Base-by-base conservation (phyloP, 495 filamentous ascomycete genomes). In the Haplographium delicatum region DNA sequence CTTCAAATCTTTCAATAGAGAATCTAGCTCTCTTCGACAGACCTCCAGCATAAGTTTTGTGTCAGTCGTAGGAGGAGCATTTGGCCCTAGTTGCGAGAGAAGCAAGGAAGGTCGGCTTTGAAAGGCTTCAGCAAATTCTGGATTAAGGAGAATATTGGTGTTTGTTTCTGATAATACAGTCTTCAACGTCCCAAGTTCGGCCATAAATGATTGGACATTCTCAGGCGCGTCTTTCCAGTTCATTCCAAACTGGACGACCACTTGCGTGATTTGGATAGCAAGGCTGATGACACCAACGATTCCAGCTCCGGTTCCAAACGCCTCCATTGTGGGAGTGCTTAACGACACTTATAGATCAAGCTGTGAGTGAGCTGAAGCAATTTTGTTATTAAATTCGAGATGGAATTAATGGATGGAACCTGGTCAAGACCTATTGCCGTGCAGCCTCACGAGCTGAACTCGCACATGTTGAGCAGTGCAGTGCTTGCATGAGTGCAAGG, bases 191-290 rank as follows among this genome's bases (percentile, higher is more conserved):
- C 44, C 47, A 13, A 63, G 51, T 25, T 63, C 61, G 24, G 25
- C 24, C 34, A 58, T 53, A 50, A 63, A 63, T 15, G 30, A 16
- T 20, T 50, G 56, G n/a, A 60, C 51, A 45, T 61, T 44, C n/a
- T 41, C 44, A 16, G 61, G 61, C 23, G 61, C 61, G 42, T 63
- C 54, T 47, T 58, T 63, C 58, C 51, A 63, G 22, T 61, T 54
- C 28, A 56, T 50, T 23, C 51, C 54, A 50, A 61, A 55, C 30
- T 54, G 47, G 27, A 45, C 44, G 27, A 52, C 44, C 11, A 51
- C 24, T 40, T 63, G 50, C 25, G 47, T 51, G 41, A 63, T 43
- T 27, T 63, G 51, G 41, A 51, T 52, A 8, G 51, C 43, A 22
- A 63, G 40, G 30, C 58, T 52, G 42, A 63, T 43, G 30, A 63